These are phyloP conservation scores for Lichenothelia convexa DNA, from an alignment of 495 filamentous ascomycete species.

Conservation along the genomic window DNA sequence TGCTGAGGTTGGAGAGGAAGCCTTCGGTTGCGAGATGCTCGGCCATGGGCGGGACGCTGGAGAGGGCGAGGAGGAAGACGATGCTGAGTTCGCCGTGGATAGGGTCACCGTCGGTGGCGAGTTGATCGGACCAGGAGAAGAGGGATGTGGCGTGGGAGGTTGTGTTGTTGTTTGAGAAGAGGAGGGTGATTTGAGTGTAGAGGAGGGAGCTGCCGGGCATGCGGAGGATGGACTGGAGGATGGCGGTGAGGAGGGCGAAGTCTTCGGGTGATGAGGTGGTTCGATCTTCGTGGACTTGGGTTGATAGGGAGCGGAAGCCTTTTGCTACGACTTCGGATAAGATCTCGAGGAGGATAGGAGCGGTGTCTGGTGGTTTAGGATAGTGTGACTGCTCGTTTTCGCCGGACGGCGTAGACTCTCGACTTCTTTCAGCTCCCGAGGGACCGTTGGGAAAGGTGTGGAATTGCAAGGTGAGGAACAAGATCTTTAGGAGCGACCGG, in stretches of 20 bases:
- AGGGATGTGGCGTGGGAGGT: constrained; percentile 69
- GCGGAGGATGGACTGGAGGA: constrained; percentile 63
- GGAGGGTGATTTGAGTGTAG: constrained; percentile 39
- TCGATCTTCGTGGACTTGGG: constrained; percentile 45
- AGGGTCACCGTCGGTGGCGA: constrained; percentile 55
- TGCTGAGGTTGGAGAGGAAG: constrained; percentile 54
- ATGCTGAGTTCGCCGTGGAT: constrained; percentile 82
- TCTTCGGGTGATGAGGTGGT: constrained; percentile 39
- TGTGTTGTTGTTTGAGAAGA: constrained; percentile 43
- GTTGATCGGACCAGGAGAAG: constrained; percentile 84
- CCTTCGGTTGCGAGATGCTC: constrained; percentile 79
- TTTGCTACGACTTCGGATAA: constrained; percentile 59
- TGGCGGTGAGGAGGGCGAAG: constrained; percentile 72
- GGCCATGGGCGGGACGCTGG: constrained; percentile 59
- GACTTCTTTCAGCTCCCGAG: constrained; percentile 6
- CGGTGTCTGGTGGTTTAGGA: constrained; percentile 15
- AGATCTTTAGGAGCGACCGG: constrained; percentile 61
- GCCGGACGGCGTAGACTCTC: constrained; percentile 15
- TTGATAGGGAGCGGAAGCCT: constrained; percentile 61
- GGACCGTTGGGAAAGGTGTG: constrained; percentile 19
- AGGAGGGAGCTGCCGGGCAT: constrained; percentile 46
- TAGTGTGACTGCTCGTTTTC: neutral
- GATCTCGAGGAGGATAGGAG: constrained; percentile 47
- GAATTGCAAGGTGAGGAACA: constrained; percentile 65
- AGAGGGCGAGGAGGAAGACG: constrained; percentile 74